phyloP scores from a whole-genome alignment of 208 protist genomes.

The Strigomonas culicis region DNA sequence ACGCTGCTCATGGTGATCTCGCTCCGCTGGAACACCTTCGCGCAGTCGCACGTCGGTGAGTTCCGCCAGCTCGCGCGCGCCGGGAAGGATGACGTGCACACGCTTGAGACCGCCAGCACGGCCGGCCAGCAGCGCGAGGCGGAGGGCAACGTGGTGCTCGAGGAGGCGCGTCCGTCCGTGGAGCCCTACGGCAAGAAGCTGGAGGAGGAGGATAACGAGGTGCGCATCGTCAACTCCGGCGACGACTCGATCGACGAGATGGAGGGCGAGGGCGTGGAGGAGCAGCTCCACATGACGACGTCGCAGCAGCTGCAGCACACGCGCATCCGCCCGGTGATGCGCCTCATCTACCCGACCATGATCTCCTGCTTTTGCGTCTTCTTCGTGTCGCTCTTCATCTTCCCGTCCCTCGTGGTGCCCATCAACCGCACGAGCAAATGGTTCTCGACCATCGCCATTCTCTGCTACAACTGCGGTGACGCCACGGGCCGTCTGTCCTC shows the following conservation, averaged over 20 bases:
- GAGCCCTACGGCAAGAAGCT: conserved; percentile 13
- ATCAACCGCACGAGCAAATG: conserved; percentile 34
- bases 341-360: conserved; percentile 65
- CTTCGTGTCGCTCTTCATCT: conserved; percentile 56
- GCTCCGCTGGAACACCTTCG: conserved; percentile 54
- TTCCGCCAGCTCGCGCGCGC: conserved; percentile 24
- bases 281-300: conserved; percentile 36
- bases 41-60: conserved; percentile 69
- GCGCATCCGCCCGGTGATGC: conserved; percentile 31
- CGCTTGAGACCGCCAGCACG: conserved; percentile 9
- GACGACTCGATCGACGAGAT: no score
- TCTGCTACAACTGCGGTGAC: conserved; percentile 81
- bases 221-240: conserved; percentile 21
- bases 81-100: neutral
- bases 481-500: conserved; percentile 58
- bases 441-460: conserved; percentile 79
- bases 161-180: neutral
- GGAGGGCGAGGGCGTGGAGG: conserved; percentile 7
- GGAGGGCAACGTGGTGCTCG: neutral
- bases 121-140: neutral
- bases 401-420: conserved; percentile 67
- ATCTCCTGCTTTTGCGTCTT: conserved; percentile 55
- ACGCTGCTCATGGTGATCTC: conserved; percentile 36
- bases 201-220: conserved; percentile 22
- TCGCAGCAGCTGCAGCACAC: conserved; percentile 60